Evolutionary conservation across 2,329 filamentous ascomycete species (phyloP).

Genomic region (Raffaelea deltoideospora): DNA sequence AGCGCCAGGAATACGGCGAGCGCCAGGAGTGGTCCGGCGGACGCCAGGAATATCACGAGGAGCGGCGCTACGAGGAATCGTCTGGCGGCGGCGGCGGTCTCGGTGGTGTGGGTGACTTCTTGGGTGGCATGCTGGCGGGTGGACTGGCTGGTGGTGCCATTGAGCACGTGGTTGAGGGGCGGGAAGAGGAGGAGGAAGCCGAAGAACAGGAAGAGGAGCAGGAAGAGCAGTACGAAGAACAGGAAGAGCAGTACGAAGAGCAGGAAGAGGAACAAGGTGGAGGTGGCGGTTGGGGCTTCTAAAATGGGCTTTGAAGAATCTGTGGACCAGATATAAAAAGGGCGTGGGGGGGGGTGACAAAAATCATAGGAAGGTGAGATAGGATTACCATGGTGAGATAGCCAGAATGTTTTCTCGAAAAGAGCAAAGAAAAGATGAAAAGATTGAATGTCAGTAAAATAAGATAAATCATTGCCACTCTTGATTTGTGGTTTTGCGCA

Average conservation of each 20-base stretch:
- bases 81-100: neutral
- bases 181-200: no score
- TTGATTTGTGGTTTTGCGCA: no score
- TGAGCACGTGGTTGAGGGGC: no score
- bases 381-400: no score
- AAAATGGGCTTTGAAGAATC: no score
- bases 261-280: neutral
- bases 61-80: neutral
- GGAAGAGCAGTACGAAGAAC: conserved; percentile 12
- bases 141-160: neutral
- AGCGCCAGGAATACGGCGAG: conserved; percentile 11
- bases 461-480: no score
- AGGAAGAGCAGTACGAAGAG: neutral
- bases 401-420: no score
- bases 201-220: conserved; percentile 8
- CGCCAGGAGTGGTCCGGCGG: conserved; percentile 8
- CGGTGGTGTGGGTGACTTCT: neutral
- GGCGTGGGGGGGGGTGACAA: neutral
- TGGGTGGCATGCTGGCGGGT: neutral
- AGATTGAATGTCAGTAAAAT: no score
- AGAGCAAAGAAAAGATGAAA: no score
- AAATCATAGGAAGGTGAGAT: no score
- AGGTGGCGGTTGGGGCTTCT: neutral
- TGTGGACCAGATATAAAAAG: neutral
- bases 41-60: conserved; percentile 2